Evolutionary conservation across 306 rosid species (phyloP).

Genomic region (Cucurbita pepo): DNA sequence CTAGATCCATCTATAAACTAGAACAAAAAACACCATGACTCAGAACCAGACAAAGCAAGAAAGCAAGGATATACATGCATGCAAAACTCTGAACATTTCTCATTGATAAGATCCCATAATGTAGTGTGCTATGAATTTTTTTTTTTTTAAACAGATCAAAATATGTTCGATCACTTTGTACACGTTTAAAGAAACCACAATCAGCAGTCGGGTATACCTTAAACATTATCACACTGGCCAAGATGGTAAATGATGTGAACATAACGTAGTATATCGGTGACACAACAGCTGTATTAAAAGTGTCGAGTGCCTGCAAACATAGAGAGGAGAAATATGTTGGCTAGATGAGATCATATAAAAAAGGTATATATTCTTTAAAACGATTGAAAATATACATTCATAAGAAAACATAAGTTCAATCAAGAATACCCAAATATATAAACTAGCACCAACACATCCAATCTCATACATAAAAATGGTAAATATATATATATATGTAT

Average conservation of each 20-base stretch:
- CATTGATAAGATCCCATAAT: neutral
- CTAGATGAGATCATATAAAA: slow-evolving; percentile 6
- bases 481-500: no score
- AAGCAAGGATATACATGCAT: neutral
- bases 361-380: neutral
- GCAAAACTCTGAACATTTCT: neutral
- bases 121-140: neutral
- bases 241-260: slow-evolving; percentile 95
- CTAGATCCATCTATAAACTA: neutral
- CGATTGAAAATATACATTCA: neutral
- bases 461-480: no score
- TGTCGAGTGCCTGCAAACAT: slow-evolving; percentile 82
- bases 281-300: slow-evolving; percentile 97
- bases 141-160: neutral
- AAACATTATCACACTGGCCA: slow-evolving; percentile 97
- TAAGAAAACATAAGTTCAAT: neutral
- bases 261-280: slow-evolving; percentile 94
- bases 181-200: neutral
- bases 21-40: neutral
- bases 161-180: neutral
- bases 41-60: neutral
- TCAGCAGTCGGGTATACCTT: slow-evolving; percentile 41
- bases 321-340: slow-evolving; percentile 5
- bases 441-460: no score
- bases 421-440: neutral